phyloP scores from a whole-genome alignment of 2,329 filamentous ascomycete genomes.

The Apiospora saccharicola region DNA sequence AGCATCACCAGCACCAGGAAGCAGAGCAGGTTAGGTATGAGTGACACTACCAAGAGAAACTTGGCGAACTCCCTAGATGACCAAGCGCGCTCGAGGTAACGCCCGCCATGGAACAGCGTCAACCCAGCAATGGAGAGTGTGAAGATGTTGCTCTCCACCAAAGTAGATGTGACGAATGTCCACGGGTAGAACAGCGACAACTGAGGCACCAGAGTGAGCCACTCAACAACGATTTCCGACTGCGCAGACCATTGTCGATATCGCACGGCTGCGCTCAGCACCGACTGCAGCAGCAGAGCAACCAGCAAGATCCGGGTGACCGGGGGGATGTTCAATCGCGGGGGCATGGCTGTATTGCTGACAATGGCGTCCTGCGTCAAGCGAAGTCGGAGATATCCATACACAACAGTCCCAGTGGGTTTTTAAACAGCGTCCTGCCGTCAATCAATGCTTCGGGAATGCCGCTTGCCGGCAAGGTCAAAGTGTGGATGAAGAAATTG shows the following conservation, averaged over 20 bases:
- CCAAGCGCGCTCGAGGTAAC: slow-evolving; percentile 96
- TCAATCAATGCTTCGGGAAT: not conserved
- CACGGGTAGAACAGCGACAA: slow-evolving; percentile 88
- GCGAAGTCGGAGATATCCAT: slow-evolving; percentile 17
- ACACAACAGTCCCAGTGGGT: slow-evolving; percentile 4
- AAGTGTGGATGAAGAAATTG: slow-evolving; percentile 6
- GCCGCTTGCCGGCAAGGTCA: not conserved
- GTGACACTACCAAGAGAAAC: slow-evolving; percentile 78
- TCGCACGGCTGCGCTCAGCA: slow-evolving; percentile 82
- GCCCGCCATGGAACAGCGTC: slow-evolving; percentile 89
- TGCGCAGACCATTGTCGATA: slow-evolving; percentile 72
- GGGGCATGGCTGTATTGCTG: slow-evolving; percentile 63
- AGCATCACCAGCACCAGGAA: slow-evolving; percentile 78
- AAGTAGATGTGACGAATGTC: slow-evolving; percentile 85
- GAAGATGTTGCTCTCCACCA: slow-evolving; percentile 93
- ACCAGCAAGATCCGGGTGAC: slow-evolving; percentile 85
- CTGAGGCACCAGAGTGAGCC: slow-evolving; percentile 86
- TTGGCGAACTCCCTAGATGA: slow-evolving; percentile 90
- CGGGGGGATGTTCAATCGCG: slow-evolving; percentile 90
- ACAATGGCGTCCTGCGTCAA: slow-evolving; percentile 18
- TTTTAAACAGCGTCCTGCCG: not conserved
- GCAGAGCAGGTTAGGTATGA: slow-evolving; percentile 81
- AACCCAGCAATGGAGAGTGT: slow-evolving; percentile 79
- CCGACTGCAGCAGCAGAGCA: slow-evolving; percentile 76
- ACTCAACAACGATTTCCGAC: slow-evolving; percentile 77